Percentiles rank a stretch among this genome's conserved stretches.
phyloP scores from a whole-genome alignment of 768 basidiomycete genomes.

The Lyophyllum atratum region DNA sequence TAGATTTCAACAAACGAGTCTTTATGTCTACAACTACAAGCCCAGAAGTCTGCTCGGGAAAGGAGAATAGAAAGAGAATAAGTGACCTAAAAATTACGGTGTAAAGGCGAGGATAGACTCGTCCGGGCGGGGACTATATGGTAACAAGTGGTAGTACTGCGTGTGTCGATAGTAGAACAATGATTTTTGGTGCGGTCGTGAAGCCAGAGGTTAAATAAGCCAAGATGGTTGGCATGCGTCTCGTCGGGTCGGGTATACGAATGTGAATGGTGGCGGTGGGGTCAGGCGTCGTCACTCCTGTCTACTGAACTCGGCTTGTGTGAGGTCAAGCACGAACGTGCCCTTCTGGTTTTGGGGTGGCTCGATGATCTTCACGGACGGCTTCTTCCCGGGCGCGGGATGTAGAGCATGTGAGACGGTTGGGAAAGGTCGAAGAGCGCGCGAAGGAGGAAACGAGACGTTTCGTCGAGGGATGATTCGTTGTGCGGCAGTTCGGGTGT shows the following conservation, averaged over 20 bases:
- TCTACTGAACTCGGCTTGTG: slow-evolving; percentile 80
- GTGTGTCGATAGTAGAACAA: slow-evolving; percentile 9
- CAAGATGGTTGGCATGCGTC: neutral
- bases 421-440: slow-evolving; percentile 78
- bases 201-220: neutral
- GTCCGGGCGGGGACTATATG: slow-evolving; percentile 7
- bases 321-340: slow-evolving; percentile 77
- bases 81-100: slow-evolving; percentile 4
- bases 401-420: slow-evolving; percentile 52
- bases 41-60: slow-evolving; percentile 4
- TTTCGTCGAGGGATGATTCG: slow-evolving; percentile 43
- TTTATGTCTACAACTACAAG: slow-evolving; percentile 14
- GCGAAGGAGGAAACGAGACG: slow-evolving; percentile 67
- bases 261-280: neutral
- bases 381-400: slow-evolving; percentile 34
- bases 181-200: slow-evolving; percentile 1
- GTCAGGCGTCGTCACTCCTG: slow-evolving; percentile 36
- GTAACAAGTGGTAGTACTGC: slow-evolving; percentile 4
- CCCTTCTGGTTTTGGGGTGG: slow-evolving; percentile 72
- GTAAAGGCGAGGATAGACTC: slow-evolving; percentile 2
- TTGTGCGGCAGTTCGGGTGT: slow-evolving; percentile 26
- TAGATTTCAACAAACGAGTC: neutral
- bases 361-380: slow-evolving; percentile 75
- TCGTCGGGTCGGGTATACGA: slow-evolving; percentile 6
- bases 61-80: neutral